Conservation (phyloP, 1,284 basidiomycete genomes). For the Microbotryomycetes sp. region DNA sequence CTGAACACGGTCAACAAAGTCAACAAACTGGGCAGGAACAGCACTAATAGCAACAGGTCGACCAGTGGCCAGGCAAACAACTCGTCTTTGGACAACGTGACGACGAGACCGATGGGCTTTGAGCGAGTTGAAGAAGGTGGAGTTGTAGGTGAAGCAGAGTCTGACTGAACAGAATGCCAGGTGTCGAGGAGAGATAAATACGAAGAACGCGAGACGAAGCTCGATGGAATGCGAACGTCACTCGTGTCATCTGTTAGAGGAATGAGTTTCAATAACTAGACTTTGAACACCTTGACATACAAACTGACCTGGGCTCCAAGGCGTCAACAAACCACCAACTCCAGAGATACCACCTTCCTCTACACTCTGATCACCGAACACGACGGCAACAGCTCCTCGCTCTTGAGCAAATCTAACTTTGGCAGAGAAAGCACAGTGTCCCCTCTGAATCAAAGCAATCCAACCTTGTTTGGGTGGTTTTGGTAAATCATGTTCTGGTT, state of each 20-base stretch:
- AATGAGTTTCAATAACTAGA: neutral
- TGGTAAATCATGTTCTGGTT: neutral
- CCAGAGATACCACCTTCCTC: slow-evolving; percentile 46
- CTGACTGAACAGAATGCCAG: slow-evolving; percentile 26
- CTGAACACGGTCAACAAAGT: slow-evolving; percentile 73
- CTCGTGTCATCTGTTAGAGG: slow-evolving; percentile 43
- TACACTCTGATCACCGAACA: slow-evolving; percentile 64
- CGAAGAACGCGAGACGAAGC: slow-evolving; percentile 46
- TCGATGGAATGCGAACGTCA: slow-evolving; percentile 45
- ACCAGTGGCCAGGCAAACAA: slow-evolving; percentile 36
- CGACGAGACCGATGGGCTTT: slow-evolving; percentile 19
- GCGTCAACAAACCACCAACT: slow-evolving; percentile 35
- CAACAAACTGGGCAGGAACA: slow-evolving; percentile 69
- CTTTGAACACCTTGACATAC: no score
- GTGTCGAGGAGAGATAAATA: slow-evolving; percentile 42
- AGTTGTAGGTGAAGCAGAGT: neutral
- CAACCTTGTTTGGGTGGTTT: slow-evolving; percentile 47
- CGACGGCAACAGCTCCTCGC: slow-evolving; percentile 73
- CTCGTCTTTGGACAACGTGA: slow-evolving; percentile 35
- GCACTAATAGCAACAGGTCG: slow-evolving; percentile 58
- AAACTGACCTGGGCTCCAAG: slow-evolving; percentile 27
- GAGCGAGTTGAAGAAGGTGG: no score
- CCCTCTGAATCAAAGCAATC: slow-evolving; percentile 80
- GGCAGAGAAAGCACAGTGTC: slow-evolving; percentile 76
- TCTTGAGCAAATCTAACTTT: slow-evolving; percentile 76